Evolutionary conservation across 176 grass and related monocot species (phyloP).

Genomic region (Alopecurus myosuroides): DNA sequence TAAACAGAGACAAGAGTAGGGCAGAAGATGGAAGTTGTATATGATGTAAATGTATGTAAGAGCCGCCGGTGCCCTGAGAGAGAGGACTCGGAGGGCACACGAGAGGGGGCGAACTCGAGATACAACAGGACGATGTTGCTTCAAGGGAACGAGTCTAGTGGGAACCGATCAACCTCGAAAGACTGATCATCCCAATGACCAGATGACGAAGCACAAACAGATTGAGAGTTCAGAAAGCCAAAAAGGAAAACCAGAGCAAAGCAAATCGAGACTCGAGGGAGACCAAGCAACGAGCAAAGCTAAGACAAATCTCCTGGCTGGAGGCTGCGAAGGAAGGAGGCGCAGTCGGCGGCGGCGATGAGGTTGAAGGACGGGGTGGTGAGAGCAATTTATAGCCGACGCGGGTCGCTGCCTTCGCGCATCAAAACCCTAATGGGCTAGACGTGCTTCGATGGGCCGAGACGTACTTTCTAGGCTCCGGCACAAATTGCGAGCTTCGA

Average conservation of each 20-base stretch:
- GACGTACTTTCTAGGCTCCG: background rate
- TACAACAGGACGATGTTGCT: slow-evolving; percentile 64
- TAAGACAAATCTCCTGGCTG: background rate
- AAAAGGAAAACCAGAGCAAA: background rate
- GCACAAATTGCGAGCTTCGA: background rate
- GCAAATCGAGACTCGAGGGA: background rate
- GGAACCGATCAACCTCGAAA: slow-evolving; percentile 16
- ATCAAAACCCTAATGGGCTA: slow-evolving; percentile 50
- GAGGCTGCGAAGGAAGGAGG: background rate
- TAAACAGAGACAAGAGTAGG: too few species aligned
- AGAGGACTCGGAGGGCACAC: background rate
- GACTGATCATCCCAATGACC: slow-evolving; percentile 45
- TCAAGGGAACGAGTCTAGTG: slow-evolving; percentile 79
- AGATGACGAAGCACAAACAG: slow-evolving; percentile 66
- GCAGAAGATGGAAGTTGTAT: background rate
- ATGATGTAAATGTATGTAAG: slow-evolving; percentile 63
- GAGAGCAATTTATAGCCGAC: slow-evolving; percentile 16
- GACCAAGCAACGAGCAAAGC: background rate
- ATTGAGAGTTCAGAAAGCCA: background rate
- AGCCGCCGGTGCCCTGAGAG: slow-evolving; percentile 19
- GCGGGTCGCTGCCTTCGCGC: background rate
- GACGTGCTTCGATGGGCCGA: background rate
- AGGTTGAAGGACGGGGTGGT: accelerated
- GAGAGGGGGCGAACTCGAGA: slow-evolving; percentile 19
- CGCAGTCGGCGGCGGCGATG: background rate